Conservation (phyloP, 768 basidiomycete genomes). For the Boletus edulis region DNA sequence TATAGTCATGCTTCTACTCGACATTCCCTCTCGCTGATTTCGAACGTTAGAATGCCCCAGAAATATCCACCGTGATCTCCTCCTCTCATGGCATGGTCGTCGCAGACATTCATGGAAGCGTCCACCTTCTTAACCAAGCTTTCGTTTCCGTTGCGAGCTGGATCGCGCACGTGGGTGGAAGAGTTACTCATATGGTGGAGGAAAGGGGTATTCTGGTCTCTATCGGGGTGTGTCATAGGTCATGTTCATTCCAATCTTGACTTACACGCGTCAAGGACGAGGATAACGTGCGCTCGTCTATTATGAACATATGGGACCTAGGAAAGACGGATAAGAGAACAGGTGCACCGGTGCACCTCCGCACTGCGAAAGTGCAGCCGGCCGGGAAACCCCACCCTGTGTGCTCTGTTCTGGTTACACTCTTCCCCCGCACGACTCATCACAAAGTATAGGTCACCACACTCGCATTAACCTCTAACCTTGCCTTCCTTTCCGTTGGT, state of each 20-base stretch:
- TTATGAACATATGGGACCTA: constrained; percentile 90
- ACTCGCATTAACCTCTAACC: constrained; percentile 70
- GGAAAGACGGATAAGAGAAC: constrained; percentile 65
- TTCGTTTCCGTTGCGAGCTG: constrained; percentile 73
- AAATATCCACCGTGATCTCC: constrained; percentile 68
- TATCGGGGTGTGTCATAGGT: constrained; percentile 64
- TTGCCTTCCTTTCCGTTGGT: constrained; percentile 88
- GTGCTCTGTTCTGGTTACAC: constrained; percentile 10
- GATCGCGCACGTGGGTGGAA: constrained; percentile 75
- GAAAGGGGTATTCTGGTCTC: constrained; percentile 80
- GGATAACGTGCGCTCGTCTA: constrained; percentile 57
- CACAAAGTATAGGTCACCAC: constrained; percentile 56
- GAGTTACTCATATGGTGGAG: constrained; percentile 87
- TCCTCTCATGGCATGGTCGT: constrained; percentile 69
- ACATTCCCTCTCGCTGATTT: constrained; percentile 1
- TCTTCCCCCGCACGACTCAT: not conserved
- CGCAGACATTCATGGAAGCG: constrained; percentile 82
- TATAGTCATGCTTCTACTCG: constrained; percentile 24
- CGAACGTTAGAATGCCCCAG: constrained; percentile 49
- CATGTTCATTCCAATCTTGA: constrained; percentile 9
- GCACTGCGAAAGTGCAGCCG: constrained; percentile 75
- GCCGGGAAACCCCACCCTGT: constrained; percentile 80
- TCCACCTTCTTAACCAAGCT: constrained; percentile 72
- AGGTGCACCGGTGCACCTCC: constrained; percentile 58
- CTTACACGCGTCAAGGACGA: constrained; percentile 61